phyloP scores from a whole-genome alignment of 1,284 basidiomycete species.

The Tetrapyrgos nigripes region DNA sequence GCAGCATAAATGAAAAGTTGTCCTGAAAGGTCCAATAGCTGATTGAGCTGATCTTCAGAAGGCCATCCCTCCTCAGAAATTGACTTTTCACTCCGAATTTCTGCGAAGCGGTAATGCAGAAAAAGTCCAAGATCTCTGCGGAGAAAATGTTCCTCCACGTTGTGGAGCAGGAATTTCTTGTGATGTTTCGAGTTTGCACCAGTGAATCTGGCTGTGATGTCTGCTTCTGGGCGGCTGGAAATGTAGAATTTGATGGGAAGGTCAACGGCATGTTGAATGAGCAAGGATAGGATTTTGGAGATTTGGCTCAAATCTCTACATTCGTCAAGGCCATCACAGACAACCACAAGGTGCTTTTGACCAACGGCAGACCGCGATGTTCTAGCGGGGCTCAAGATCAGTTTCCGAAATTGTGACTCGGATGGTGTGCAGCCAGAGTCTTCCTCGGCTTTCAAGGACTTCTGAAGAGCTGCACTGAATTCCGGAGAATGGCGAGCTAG shows the following conservation, averaged over 20 bases:
- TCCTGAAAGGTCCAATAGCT: too few relatives aligned
- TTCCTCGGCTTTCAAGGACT: neutral
- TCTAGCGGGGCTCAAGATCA: slow-evolving; percentile 9
- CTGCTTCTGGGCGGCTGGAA: slow-evolving; percentile 25
- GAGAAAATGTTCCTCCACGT: slow-evolving; percentile 22
- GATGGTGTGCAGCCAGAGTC: neutral
- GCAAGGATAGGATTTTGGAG: slow-evolving; percentile 6
- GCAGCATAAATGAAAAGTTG: too few relatives aligned
- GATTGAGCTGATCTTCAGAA: too few relatives aligned
- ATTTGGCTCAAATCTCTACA: slow-evolving; percentile 12
- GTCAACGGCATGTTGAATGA: slow-evolving; percentile 12
- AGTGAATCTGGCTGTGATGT: slow-evolving; percentile 13
- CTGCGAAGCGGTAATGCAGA: slow-evolving; percentile 7
- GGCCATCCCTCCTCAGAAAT: too few relatives aligned
- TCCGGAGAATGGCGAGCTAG: slow-evolving; percentile 18
- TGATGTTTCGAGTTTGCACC: neutral
- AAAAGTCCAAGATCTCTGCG: slow-evolving; percentile 24
- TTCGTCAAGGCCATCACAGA: slow-evolving; percentile 31
- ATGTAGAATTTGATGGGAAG: slow-evolving; percentile 28
- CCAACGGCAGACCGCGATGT: slow-evolving; percentile 2
- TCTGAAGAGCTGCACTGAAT: neutral
- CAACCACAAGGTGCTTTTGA: neutral
- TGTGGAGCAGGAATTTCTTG: slow-evolving; percentile 20
- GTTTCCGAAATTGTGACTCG: too few relatives aligned
- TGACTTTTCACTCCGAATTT: neutral